Conservation (phyloP, 345 rosid species). For the Citrus sinensis region DNA sequence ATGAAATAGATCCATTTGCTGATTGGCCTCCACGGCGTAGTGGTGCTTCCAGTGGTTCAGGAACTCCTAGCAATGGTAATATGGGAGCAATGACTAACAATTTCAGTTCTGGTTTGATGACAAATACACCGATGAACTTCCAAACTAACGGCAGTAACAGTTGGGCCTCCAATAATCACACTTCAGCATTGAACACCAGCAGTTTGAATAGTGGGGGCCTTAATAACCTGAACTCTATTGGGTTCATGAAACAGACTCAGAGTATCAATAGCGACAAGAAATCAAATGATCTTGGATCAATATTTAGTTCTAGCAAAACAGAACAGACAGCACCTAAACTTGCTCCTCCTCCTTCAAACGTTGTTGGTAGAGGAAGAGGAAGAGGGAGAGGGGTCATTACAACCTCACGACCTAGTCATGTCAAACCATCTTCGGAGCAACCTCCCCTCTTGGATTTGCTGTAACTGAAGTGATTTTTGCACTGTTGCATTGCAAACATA, state of each 20-base stretch:
- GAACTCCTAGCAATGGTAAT: constrained; percentile 43
- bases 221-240: constrained; percentile 42
- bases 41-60: constrained; percentile 31
- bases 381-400: constrained; percentile 44
- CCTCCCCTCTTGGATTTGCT: constrained; percentile 77
- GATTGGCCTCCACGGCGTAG: constrained; percentile 78
- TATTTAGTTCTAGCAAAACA: constrained; percentile 59
- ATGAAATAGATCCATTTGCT: constrained; percentile 87
- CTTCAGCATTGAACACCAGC: constrained; percentile 28
- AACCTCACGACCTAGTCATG: constrained; percentile 34
- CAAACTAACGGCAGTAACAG: constrained; percentile 24
- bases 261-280: constrained; percentile 42
- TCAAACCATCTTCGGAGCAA: constrained; percentile 47
- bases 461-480: constrained; percentile 17
- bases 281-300: constrained; percentile 62
- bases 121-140: constrained; percentile 27
- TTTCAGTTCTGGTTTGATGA: constrained; percentile 25
- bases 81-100: constrained; percentile 18
- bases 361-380: constrained; percentile 80
- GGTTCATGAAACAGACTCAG: constrained; percentile 56
- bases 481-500: not conserved
- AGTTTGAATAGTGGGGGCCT: constrained; percentile 26
- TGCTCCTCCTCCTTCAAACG: constrained; percentile 83
- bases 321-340: constrained; percentile 64
- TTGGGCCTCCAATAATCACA: constrained; percentile 52